Percentiles rank a stretch among this genome's conserved stretches.
These are phyloP conservation scores for Epichloe glyceriae DNA, from an alignment of 2,329 filamentous ascomycete genomes.

Conservation along the genomic window DNA sequence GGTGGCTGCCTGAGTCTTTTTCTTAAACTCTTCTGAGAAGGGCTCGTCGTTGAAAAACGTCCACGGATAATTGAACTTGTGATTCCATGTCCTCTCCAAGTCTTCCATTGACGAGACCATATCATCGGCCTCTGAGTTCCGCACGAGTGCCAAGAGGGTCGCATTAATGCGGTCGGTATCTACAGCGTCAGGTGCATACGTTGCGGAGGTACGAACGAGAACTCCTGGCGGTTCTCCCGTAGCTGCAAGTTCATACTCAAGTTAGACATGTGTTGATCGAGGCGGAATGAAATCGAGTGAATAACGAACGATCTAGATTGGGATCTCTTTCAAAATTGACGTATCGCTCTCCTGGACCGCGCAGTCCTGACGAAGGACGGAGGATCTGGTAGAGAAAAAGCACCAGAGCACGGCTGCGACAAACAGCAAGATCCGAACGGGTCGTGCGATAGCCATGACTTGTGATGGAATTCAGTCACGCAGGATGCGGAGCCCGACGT, in stretches of 20 bases:
- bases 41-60: slow-evolving; percentile 97
- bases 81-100: slow-evolving; percentile 89
- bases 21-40: slow-evolving; percentile 89
- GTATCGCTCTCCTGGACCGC: slow-evolving; percentile 29
- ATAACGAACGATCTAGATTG: slow-evolving; percentile 64
- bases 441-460: slow-evolving; percentile 73
- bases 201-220: slow-evolving; percentile 59
- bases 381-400: slow-evolving; percentile 66
- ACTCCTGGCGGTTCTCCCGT: slow-evolving; percentile 72
- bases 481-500: not conserved
- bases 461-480: not conserved
- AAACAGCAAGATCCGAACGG: slow-evolving; percentile 66
- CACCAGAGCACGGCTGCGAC: slow-evolving; percentile 60
- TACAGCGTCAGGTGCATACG: slow-evolving; percentile 63
- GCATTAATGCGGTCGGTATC: slow-evolving; percentile 82
- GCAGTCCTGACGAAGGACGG: slow-evolving; percentile 37
- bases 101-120: slow-evolving; percentile 84
- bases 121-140: slow-evolving; percentile 76
- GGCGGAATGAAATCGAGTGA: not conserved
- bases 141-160: slow-evolving; percentile 79
- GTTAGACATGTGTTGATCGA: slow-evolving; percentile 8
- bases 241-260: slow-evolving; percentile 33
- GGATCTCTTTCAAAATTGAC: slow-evolving; percentile 63
- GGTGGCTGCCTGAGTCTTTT: slow-evolving; percentile 63
- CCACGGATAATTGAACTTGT: slow-evolving; percentile 99